A percentile compares a stretch with the other conserved stretches of the same genome.
These are phyloP conservation scores for Dioszegia hungarica DNA, from an alignment of 768 basidiomycete species.

Conservation along the genomic window DNA sequence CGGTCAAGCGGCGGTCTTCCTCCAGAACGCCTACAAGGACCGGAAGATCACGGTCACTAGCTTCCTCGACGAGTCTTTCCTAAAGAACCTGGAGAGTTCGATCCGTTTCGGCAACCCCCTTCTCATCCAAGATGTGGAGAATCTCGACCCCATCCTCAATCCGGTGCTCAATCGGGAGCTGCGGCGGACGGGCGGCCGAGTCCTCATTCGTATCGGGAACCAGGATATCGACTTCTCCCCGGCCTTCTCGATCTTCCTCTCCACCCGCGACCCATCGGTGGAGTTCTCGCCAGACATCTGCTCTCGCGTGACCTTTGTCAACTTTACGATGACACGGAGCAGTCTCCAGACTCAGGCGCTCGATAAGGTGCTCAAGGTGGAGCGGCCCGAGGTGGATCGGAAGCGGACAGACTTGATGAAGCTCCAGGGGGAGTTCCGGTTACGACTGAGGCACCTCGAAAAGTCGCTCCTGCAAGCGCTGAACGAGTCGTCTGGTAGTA, in stretches of 20 bases:
- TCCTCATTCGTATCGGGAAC: constrained; percentile 89
- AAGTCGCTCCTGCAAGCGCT: constrained; percentile 87
- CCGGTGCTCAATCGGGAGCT: constrained; percentile 96
- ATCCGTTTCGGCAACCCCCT: constrained; percentile 96
- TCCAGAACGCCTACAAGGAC: constrained; percentile 89
- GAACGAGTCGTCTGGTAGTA: constrained; percentile 94
- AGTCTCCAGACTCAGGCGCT: constrained; percentile 97
- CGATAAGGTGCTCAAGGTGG: constrained; percentile 93
- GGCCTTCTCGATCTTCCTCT: constrained; percentile 99
- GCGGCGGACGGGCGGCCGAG: constrained; percentile 90
- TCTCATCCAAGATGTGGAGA: constrained; percentile 95
- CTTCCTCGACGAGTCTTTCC: constrained; percentile 97
- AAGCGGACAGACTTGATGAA: constrained; percentile 96
- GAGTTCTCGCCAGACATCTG: constrained; percentile 98
- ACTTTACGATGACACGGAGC: constrained; percentile 97
- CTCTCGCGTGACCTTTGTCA: constrained; percentile 91
- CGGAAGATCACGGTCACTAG: constrained; percentile 97
- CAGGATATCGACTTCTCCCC: constrained; percentile 99
- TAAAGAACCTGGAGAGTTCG: constrained; percentile 97
- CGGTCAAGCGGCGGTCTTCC: constrained; percentile 90
- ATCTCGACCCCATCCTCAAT: constrained; percentile 94
- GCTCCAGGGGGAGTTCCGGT: constrained; percentile 93
- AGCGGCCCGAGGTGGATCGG: constrained; percentile 91
- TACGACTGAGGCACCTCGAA: constrained; percentile 86
- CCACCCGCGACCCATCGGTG: constrained; percentile 92